phyloP scores from a whole-genome alignment of 306 rosid genomes.

The Vigna radiata region DNA sequence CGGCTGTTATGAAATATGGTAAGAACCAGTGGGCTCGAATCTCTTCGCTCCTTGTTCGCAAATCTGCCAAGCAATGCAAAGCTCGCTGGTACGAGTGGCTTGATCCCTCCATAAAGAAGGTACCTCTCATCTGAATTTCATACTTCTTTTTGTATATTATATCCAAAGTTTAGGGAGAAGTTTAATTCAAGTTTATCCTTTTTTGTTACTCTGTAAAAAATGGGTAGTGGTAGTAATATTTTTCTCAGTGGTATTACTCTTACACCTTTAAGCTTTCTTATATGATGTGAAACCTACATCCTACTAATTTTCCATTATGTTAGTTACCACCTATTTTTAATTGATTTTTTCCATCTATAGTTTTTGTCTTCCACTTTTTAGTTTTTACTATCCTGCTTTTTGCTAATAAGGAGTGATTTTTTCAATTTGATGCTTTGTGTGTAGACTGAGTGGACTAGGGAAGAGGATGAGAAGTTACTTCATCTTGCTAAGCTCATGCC shows the following conservation, averaged over 20 bases:
- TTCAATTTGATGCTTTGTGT: not conserved
- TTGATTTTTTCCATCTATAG: not conserved
- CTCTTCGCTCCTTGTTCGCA: constrained; percentile 76
- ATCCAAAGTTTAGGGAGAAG: not conserved
- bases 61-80: constrained; percentile 94
- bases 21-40: constrained; percentile 97
- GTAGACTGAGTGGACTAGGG: constrained; percentile 96
- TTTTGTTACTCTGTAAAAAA: not conserved
- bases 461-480: constrained; percentile 92
- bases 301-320: not conserved
- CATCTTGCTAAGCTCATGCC: constrained; percentile 98
- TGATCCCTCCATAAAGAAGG: constrained; percentile 94
- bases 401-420: constrained; percentile 13
- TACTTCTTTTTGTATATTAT: not conserved
- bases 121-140: constrained; percentile 13
- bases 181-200: constrained; percentile 15
- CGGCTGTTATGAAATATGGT: constrained; percentile 94
- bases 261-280: not conserved
- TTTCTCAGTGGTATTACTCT: not conserved
- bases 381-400: constrained; percentile 12
- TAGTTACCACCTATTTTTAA: not conserved
- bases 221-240: not conserved
- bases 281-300: not conserved
- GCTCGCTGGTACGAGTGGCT: constrained; percentile 99
- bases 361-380: no score